Evolutionary conservation across 2,329 filamentous ascomycete genomes (phyloP), one percentile per base, ranked within the genome.

Genomic region (Setomelanomma holmii): DNA sequence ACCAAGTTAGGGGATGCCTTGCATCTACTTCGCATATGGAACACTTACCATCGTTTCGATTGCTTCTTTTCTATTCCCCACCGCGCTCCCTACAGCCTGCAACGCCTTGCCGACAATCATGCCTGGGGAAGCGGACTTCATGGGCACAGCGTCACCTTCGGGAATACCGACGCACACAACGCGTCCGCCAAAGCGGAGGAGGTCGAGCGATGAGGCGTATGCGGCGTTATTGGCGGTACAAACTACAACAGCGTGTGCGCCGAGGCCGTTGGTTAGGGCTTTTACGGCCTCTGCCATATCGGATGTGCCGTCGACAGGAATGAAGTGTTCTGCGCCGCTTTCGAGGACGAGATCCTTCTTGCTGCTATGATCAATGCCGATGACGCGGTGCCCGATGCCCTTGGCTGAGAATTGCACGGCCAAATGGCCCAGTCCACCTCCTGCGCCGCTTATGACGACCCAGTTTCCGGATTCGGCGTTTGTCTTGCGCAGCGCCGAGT

Each of bases 251-350:
- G 84, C 83, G 53, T 85, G 80, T 0, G 84, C 86, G 22, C 86
- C 86, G 5, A 85, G 71, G 0, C 84, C 84, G 3, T 78, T 80
- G 0, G 85, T 85, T 1, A 85, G 70, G 30, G 77, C 78, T 61
- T 82, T 80, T 42, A 89, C 83, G 39, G 86, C 82, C 21, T 79
- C 78, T 4, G 77, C 77, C 5, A 86, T 76, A 11, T 79, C 78
- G 33, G 69, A 67, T 24, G 79, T 80, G 39, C 81, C 78, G 23
- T 84, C 83, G 51, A 89, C 77, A 55, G 87, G 84, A 52, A 89
- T 76, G 72, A 89, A 89, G 58, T 83, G 80, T 66, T 89, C 86
- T 0, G 86, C 86, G 7, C 87, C 87, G n/a, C 79, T 85, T 0
- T 82, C 78, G 41, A 80, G 80, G 8, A 84, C 80, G 2, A 89